A percentile compares a stretch with the other conserved stretches of the same genome.
Conservation (phyloP, 2,329 filamentous ascomycete species). For the Phaeosphaeriaceae sp. region DNA sequence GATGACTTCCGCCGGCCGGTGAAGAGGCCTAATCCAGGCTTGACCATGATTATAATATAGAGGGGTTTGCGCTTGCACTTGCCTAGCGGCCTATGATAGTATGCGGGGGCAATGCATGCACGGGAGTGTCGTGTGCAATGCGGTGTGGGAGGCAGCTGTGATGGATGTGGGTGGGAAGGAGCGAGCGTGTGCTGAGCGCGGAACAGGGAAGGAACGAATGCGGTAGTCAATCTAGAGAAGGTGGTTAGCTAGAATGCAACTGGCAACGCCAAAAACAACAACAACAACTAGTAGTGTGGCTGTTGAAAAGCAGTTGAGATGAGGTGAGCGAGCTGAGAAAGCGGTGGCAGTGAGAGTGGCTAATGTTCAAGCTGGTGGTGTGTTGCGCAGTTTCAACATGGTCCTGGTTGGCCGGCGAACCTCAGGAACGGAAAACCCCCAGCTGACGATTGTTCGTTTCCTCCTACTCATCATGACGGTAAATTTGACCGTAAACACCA, state of each 20-base stretch:
- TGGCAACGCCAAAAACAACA: neutral
- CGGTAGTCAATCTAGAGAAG: slow-evolving; percentile 5
- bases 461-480: too few species aligned
- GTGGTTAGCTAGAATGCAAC: slow-evolving; percentile 12
- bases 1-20: slow-evolving; percentile 46
- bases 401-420: neutral
- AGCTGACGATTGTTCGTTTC: neutral
- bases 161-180: slow-evolving; percentile 1
- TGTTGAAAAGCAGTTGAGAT: neutral
- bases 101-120: slow-evolving; percentile 26
- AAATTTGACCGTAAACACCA: too few species aligned
- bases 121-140: slow-evolving; percentile 4
- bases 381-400: neutral
- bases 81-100: slow-evolving; percentile 25
- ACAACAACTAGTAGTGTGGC: slow-evolving; percentile 1
- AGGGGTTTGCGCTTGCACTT: slow-evolving; percentile 22
- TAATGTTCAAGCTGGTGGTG: neutral
- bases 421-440: neutral
- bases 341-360: neutral
- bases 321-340: neutral
- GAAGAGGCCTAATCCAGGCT: slow-evolving; percentile 41
- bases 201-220: slow-evolving; percentile 7
- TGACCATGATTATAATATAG: slow-evolving; percentile 32
- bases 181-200: slow-evolving; percentile 4
- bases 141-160: too few species aligned